Conservation (phyloP, 2,329 filamentous ascomycete species). For the Aspergillus puulaauensis region DNA sequence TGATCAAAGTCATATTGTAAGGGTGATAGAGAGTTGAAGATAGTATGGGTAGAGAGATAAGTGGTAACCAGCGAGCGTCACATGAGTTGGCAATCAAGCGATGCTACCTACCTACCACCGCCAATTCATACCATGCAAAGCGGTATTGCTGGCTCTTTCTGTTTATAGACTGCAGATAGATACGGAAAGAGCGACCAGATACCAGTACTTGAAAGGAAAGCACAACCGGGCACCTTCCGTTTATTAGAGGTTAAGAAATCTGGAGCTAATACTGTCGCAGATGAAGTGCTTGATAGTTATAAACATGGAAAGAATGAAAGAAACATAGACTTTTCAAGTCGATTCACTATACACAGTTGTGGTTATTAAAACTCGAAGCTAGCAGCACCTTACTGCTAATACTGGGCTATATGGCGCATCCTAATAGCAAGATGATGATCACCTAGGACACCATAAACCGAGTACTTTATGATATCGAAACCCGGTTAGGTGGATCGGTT, state of each 20-base stretch:
- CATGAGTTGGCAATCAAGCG: background rate
- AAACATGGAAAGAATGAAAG: background rate
- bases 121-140: too few species aligned
- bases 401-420: background rate
- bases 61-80: background rate
- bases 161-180: too few species aligned
- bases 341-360: background rate
- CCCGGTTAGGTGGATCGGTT: slow-evolving; percentile 9
- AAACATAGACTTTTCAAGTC: background rate
- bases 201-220: too few species aligned
- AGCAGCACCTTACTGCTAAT: background rate
- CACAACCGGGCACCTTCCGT: too few species aligned
- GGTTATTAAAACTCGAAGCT: background rate
- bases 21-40: too few species aligned
- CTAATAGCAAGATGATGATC: background rate
- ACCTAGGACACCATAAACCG: background rate
- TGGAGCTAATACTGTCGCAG: too few species aligned
- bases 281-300: too few species aligned
- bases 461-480: background rate
- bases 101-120: too few species aligned
- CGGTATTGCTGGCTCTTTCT: too few species aligned
- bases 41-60: background rate
- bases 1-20: background rate
- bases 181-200: too few species aligned
- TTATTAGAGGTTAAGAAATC: too few species aligned